phyloP scores from a whole-genome alignment of 2,329 filamentous ascomycete species.

The Fusarium fujikuroi region DNA sequence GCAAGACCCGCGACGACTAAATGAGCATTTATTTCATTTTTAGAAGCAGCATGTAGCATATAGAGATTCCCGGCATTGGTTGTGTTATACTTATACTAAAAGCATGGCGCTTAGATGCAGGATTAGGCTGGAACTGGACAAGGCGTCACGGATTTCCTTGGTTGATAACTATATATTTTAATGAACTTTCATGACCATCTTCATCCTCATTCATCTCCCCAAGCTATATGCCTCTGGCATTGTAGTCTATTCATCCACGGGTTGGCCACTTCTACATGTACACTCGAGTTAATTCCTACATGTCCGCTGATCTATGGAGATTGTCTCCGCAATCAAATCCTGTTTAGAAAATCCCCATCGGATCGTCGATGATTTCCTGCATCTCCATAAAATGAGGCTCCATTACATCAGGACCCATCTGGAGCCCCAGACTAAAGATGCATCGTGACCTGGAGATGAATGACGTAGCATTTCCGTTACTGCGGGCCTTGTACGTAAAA shows the following conservation, averaged over 20 bases:
- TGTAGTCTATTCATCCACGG: neutral
- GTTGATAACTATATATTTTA: conserved; percentile 13
- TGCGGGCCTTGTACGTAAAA: neutral
- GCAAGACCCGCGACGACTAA: conserved; percentile 23
- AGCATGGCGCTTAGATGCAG: conserved; percentile 22
- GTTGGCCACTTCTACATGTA: too few relatives aligned
- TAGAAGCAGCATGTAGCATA: conserved; percentile 25
- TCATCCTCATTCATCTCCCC: too few relatives aligned
- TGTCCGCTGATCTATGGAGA: neutral
- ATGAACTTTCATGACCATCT: conserved; percentile 11
- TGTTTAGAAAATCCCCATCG: neutral
- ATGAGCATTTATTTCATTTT: neutral
- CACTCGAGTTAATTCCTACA: neutral
- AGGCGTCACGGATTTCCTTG: conserved; percentile 19
- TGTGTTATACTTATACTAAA: conserved; percentile 19
- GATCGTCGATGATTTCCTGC: conserved; percentile 18
- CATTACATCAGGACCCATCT: conserved; percentile 28
- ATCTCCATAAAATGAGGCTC: conserved; percentile 28
- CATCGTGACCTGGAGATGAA: neutral
- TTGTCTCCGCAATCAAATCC: conserved; percentile 11
- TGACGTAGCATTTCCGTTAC: conserved; percentile 1
- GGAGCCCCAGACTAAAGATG: conserved; percentile 14
- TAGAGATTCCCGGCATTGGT: conserved; percentile 23
- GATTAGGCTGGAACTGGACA: neutral
- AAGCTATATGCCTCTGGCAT: too few relatives aligned